phyloP scores from a whole-genome alignment of 2,329 filamentous ascomycete genomes.

The Fusarium foetens region DNA sequence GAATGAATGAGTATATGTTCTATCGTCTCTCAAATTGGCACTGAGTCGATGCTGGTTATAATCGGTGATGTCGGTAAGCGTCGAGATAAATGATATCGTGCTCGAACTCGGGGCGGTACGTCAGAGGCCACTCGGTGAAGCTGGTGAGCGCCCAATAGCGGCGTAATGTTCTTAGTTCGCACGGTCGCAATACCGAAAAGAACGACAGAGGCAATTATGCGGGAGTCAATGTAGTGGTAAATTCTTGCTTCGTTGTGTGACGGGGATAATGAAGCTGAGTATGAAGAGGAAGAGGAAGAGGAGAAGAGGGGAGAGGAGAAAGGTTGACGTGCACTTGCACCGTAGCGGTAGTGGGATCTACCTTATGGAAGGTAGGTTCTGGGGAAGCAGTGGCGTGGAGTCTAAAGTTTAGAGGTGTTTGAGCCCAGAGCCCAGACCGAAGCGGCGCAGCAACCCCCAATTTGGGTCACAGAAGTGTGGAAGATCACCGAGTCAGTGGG shows the following conservation, averaged over 20 bases:
- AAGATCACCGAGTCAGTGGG: conserved; percentile 24
- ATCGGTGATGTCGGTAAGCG: neutral
- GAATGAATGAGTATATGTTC: neutral
- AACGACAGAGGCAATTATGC: neutral
- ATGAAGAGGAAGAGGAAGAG: conserved; percentile 13
- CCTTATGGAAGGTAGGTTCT: conserved; percentile 11
- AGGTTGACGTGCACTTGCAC: conserved; percentile 22
- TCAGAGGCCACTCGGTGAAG: conserved; percentile 36
- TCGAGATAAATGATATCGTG: conserved; percentile 17
- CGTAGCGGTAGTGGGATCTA: conserved; percentile 16
- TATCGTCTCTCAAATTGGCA: conserved; percentile 14
- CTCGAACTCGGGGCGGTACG: conserved; percentile 25
- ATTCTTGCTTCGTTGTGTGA: conserved; percentile 19
- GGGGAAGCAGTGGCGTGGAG: conserved; percentile 31
- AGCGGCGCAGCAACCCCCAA: conserved; percentile 25
- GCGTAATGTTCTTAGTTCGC: conserved; percentile 10
- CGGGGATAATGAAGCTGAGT: conserved; percentile 13
- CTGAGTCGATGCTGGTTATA: neutral
- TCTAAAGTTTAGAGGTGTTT: conserved; percentile 31
- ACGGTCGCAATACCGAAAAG: conserved; percentile 9
- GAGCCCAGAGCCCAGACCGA: conserved; percentile 12
- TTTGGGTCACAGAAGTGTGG: conserved; percentile 18
- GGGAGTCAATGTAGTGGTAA: neutral
- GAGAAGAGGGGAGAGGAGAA: conserved; percentile 36
- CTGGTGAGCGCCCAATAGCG: conserved; percentile 14